Evolutionary conservation across 306 rosid species (phyloP).

Genomic region (Vigna reflexopilosa): DNA sequence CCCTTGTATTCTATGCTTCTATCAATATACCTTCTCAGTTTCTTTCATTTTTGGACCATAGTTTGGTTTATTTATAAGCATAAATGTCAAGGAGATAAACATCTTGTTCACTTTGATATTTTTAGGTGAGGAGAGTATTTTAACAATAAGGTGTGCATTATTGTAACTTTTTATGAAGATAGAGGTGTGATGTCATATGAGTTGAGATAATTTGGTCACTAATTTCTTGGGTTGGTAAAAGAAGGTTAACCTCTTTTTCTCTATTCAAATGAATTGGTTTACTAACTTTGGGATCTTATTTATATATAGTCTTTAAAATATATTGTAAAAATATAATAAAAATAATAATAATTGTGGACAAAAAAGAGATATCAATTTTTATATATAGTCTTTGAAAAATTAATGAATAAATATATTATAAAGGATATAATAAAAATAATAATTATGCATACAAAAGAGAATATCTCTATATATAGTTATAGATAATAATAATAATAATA

Average conservation of each 20-base stretch:
- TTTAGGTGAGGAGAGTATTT: not conserved
- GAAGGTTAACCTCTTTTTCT: not conserved
- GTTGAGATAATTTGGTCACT: not conserved
- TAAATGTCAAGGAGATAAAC: not conserved
- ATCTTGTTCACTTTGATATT: not conserved
- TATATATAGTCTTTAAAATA: too few species aligned
- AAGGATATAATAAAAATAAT: too few species aligned
- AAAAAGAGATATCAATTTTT: too few species aligned
- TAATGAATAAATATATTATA: too few species aligned
- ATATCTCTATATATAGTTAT: too few species aligned
- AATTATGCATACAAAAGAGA: too few species aligned
- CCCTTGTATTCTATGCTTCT: slow-evolving; percentile 21
- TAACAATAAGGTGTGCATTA: not conserved
- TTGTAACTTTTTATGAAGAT: not conserved
- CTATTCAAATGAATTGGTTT: not conserved
- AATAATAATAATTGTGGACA: too few species aligned
- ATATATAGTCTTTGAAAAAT: too few species aligned
- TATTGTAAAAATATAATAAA: too few species aligned
- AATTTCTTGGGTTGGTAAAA: not conserved
- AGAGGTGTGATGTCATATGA: not conserved
- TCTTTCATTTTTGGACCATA: not conserved
- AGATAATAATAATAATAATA: too few species aligned
- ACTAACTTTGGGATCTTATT: not conserved
- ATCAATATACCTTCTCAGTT: not conserved
- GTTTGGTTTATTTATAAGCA: not conserved